These are phyloP conservation scores for Kwoniella shivajii DNA, from an alignment of 1,284 basidiomycete genomes.

Conservation along the genomic window DNA sequence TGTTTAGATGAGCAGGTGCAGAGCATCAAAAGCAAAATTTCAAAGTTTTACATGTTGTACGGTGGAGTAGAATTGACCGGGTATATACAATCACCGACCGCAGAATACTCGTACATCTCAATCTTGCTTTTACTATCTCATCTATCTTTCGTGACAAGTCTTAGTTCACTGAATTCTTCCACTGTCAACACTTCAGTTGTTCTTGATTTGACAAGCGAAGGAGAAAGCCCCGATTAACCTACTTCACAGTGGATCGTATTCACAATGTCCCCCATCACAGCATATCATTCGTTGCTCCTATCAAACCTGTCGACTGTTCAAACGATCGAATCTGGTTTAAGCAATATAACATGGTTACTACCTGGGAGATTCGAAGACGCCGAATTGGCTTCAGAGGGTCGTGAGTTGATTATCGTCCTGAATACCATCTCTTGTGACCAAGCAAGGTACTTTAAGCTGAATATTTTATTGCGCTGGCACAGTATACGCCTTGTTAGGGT, in stretches of 20 bases:
- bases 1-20: not conserved
- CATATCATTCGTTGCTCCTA: slow-evolving; percentile 79
- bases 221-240: too few species aligned
- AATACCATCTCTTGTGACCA: not conserved
- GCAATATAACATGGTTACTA: slow-evolving; percentile 90
- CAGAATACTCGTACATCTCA: not conserved
- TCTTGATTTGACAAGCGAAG: too few species aligned
- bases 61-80: not conserved
- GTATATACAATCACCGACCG: slow-evolving; percentile 1
- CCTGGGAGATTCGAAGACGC: slow-evolving; percentile 96
- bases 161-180: too few species aligned
- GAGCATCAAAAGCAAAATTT: not conserved
- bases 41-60: not conserved
- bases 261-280: slow-evolving; percentile 40
- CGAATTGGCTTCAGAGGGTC: slow-evolving; percentile 85
- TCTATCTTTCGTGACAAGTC: not conserved
- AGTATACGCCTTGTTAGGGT: slow-evolving; percentile 51
- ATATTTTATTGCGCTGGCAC: not conserved
- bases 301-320: slow-evolving; percentile 82
- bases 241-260: not conserved
- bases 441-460: not conserved
- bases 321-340: slow-evolving; percentile 80
- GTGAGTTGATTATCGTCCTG: slow-evolving; percentile 61
- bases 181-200: too few species aligned
- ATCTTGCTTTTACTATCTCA: not conserved